phyloP scores from a whole-genome alignment of 441 rosid genomes.

The Gossypium lobatum region DNA sequence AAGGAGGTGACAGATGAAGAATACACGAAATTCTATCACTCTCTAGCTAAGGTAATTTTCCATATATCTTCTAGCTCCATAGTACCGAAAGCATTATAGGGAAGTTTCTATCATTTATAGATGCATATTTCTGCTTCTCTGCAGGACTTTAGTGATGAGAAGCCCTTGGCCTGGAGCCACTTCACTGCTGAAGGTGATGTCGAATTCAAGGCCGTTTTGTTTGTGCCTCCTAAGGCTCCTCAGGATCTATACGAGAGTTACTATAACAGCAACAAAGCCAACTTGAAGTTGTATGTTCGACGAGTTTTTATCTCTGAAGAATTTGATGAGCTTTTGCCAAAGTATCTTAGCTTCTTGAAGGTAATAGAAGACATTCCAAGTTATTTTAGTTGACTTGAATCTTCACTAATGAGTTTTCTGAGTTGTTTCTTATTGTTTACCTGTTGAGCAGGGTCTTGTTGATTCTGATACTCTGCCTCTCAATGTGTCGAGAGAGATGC shows the following conservation, averaged over 20 bases:
- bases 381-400: neutral
- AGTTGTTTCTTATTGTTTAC: neutral
- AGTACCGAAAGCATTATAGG: neutral
- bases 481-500: constrained; percentile 92
- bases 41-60: constrained; percentile 68
- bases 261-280: constrained; percentile 71
- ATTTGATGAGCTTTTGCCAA: constrained; percentile 89
- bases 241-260: constrained; percentile 87
- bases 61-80: neutral
- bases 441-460: constrained; percentile 74
- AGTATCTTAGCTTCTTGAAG: constrained; percentile 81
- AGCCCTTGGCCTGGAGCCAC: constrained; percentile 88
- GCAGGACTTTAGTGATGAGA: constrained; percentile 84
- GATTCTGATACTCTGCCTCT: constrained; percentile 91
- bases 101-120: neutral
- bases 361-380: constrained; percentile 25
- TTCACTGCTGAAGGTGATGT: constrained; percentile 95
- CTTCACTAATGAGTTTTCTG: neutral
- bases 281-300: constrained; percentile 84
- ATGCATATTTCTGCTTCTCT: constrained; percentile 14
- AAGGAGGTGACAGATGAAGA: constrained; percentile 91
- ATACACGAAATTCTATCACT: constrained; percentile 75
- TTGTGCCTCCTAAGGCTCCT: constrained; percentile 94
- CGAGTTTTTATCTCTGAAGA: constrained; percentile 93
- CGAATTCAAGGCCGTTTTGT: constrained; percentile 86